These are phyloP conservation scores for Salix arbutifolia DNA, from an alignment of 345 rosid genomes.

Conservation along the genomic window DNA sequence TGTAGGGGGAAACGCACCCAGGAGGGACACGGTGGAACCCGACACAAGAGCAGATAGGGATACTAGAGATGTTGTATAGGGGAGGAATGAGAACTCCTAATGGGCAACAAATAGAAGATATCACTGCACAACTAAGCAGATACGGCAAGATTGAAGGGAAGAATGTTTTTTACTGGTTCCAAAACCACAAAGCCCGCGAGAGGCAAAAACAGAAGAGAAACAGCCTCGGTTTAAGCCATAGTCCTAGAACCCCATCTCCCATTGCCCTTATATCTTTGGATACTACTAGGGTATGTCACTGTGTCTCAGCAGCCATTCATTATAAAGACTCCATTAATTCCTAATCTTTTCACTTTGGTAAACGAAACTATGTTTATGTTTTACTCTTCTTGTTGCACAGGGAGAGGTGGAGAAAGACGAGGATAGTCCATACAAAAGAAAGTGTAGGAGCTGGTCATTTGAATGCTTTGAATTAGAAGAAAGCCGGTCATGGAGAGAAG, in stretches of 20 bases:
- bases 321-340: neutral
- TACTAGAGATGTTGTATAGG: slow-evolving; percentile 81
- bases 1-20: slow-evolving; percentile 78
- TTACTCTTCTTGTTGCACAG: slow-evolving; percentile 15
- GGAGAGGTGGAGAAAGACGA: slow-evolving; percentile 40
- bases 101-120: slow-evolving; percentile 87
- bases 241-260: slow-evolving; percentile 35
- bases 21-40: slow-evolving; percentile 99
- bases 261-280: slow-evolving; percentile 43
- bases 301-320: slow-evolving; percentile 2
- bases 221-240: slow-evolving; percentile 52
- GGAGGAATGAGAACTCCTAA: slow-evolving; percentile 94
- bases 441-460: slow-evolving; percentile 85
- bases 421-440: slow-evolving; percentile 71
- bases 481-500: slow-evolving; percentile 23
- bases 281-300: slow-evolving; percentile 40
- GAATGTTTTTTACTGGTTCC: slow-evolving; percentile 98
- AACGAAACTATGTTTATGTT: neutral
- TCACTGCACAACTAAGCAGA: slow-evolving; percentile 71
- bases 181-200: slow-evolving; percentile 98
- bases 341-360: neutral
- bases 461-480: slow-evolving; percentile 57
- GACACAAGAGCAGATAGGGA: slow-evolving; percentile 93
- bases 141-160: slow-evolving; percentile 96
- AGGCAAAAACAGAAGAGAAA: slow-evolving; percentile 91